Percentiles rank a stretch among this genome's conserved stretches.
These are phyloP conservation scores for Leccinum uliginosum DNA, from an alignment of 768 basidiomycete species.

Conservation along the genomic window DNA sequence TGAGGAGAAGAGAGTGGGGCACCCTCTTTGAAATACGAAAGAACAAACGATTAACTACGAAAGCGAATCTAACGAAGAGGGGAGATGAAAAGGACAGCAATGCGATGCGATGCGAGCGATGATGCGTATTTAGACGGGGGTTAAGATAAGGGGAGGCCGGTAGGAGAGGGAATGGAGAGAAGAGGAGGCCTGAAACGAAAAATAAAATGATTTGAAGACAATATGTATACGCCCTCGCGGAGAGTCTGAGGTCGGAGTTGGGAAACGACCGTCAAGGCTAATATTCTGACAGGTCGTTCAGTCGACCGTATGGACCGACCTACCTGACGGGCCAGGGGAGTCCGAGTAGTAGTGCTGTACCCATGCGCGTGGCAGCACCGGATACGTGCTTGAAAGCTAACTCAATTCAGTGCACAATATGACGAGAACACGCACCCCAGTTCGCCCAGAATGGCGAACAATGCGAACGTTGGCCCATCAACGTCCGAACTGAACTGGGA, in stretches of 20 bases:
- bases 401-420: constrained; percentile 26
- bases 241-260: constrained; percentile 31
- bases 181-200: constrained; percentile 24
- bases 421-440: constrained; percentile 18
- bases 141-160: constrained; percentile 27
- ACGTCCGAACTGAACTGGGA: not conserved
- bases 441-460: constrained; percentile 26
- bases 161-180: constrained; percentile 4
- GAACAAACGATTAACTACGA: constrained; percentile 28
- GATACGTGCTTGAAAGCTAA: constrained; percentile 5
- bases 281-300: constrained; percentile 18
- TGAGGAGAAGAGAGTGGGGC: constrained; percentile 15
- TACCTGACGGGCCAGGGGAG: not conserved
- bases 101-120: constrained; percentile 30
- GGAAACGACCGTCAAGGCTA: constrained; percentile 18
- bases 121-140: constrained; percentile 27
- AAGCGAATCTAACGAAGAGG: constrained; percentile 23
- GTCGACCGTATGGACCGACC: not conserved
- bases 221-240: constrained; percentile 25
- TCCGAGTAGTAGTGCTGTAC: not conserved
- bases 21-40: constrained; percentile 22
- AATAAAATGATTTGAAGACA: constrained; percentile 24
- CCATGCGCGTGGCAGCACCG: not conserved
- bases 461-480: constrained; percentile 11
- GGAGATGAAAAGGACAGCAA: constrained; percentile 27